Base-by-base conservation (phyloP, 176 grass and related monocot species). In the Bonia amplexicaulis region DNA sequence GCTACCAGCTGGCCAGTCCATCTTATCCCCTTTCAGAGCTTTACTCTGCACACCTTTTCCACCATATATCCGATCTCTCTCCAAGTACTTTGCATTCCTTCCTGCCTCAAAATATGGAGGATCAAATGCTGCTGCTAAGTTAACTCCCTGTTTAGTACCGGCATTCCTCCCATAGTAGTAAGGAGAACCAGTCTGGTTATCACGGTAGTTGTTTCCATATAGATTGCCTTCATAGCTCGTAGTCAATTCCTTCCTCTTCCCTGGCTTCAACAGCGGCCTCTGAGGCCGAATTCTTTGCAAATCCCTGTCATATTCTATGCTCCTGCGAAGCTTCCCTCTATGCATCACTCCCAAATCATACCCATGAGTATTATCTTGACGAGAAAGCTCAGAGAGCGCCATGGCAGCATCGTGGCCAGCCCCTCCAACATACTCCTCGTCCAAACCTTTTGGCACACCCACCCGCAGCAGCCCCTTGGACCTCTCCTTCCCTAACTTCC, bases 41-140 rank as follows among this genome's bases (percentile, higher is more conserved):
- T 86, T 88, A 90, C 77, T 44, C 26, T 54, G 65, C 33, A 63
- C 41, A n/a, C 49, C 58, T 60, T 80, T 84, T 58, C 85, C 82
- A 89, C 83, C 85, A 84, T 78, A 80, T 20, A 76, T 74, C 86
- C 80, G 73, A 52, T 85, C 92, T 86, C 85, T 87, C 22, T 91
- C 91, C 1, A 73, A 88, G 82, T 89, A 83, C 62, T 89, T 94
- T 83, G 90, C 79, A 55, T 79, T 88, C 76, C 80, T 96, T 66
- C 27, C 69, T 6, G 22, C 77, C 9, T 95, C 87, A 76, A 82
- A 61, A 55, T 88, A 91, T 39, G 86, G 88, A 81, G 46, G 80
- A 53, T 80, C 84, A 67, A 89, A 99, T 65, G 84, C 77, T 51
- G 89, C 84, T 57, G 93, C 91, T 59, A 96, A 54, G 69, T 93